Evolutionary conservation across 345 rosid species (phyloP).

Genomic region (Adansonia digitata): DNA sequence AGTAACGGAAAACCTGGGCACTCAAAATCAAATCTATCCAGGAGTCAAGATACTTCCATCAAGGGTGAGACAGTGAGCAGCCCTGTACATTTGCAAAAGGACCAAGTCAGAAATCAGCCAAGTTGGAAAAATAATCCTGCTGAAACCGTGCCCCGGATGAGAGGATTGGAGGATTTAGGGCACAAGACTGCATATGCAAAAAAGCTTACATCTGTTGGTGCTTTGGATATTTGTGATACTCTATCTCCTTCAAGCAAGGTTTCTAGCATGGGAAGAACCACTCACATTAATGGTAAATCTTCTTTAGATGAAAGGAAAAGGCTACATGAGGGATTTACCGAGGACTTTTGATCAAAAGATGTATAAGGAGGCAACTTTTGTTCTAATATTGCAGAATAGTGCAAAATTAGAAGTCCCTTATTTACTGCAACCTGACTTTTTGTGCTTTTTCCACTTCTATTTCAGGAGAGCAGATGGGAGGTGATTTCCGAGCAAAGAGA

Average conservation of each 20-base stretch:
- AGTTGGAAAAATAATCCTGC: conserved; percentile 43
- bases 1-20: conserved; percentile 35
- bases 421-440: conserved; percentile 25
- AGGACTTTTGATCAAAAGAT: conserved; percentile 18
- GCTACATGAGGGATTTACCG: conserved; percentile 10
- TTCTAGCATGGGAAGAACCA: conserved; percentile 42
- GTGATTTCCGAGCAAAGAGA: conserved; percentile 55
- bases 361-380: conserved; percentile 12
- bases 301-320: conserved; percentile 17
- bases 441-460: conserved; percentile 26
- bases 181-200: conserved; percentile 53
- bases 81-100: conserved; percentile 20
- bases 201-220: conserved; percentile 40
- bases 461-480: conserved; percentile 56
- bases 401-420: conserved; percentile 10
- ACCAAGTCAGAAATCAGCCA: conserved; percentile 34
- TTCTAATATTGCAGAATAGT: conserved; percentile 17
- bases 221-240: conserved; percentile 38
- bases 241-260: conserved; percentile 41
- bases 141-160: conserved; percentile 65
- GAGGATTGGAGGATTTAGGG: conserved; percentile 87
- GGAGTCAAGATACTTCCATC: conserved; percentile 24
- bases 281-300: conserved; percentile 53
- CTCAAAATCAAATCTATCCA: conserved; percentile 26
- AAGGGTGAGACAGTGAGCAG: conserved; percentile 25